Evolutionary conservation across 306 rosid species (phyloP).

Genomic region (Acacia melanoxylon): DNA sequence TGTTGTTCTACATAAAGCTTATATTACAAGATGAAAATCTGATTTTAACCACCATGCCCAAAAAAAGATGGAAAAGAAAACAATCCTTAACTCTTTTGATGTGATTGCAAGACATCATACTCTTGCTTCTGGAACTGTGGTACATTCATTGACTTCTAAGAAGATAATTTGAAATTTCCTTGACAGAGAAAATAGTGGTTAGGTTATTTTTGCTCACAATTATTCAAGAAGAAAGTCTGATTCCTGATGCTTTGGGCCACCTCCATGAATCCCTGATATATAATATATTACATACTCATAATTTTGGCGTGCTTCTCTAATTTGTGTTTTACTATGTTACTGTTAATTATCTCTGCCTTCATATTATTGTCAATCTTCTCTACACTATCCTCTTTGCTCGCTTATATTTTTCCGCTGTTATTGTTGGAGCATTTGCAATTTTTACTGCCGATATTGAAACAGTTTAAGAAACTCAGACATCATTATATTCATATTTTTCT

Average conservation of each 20-base stretch:
- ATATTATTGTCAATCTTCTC: conserved; percentile 23
- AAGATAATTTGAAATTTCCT: background rate
- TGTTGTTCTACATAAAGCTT: conserved; percentile 7
- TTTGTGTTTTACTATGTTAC: background rate
- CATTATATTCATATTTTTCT: background rate
- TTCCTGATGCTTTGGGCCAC: conserved; percentile 5
- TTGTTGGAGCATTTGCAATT: background rate
- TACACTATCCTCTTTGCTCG: background rate
- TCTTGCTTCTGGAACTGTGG: conserved; percentile 25
- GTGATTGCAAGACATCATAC: conserved; percentile 8
- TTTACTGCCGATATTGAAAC: background rate
- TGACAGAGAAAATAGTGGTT: conserved; percentile 10
- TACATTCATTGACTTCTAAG: conserved; percentile 7
- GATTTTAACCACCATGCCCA: background rate
- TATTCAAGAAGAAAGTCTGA: conserved; percentile 27
- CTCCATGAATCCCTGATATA: conserved; percentile 3
- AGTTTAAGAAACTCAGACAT: background rate
- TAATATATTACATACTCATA: background rate
- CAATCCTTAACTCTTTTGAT: conserved; percentile 2
- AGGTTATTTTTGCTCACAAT: background rate
- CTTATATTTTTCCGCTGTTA: background rate
- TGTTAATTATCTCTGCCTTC: conserved; percentile 8
- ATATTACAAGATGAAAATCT: background rate
- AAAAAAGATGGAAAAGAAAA: background rate
- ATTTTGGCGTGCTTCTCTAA: background rate